Percentiles rank a stretch among this genome's conserved stretches.
Conservation (phyloP, 768 basidiomycete genomes). For the Boletales sp. region DNA sequence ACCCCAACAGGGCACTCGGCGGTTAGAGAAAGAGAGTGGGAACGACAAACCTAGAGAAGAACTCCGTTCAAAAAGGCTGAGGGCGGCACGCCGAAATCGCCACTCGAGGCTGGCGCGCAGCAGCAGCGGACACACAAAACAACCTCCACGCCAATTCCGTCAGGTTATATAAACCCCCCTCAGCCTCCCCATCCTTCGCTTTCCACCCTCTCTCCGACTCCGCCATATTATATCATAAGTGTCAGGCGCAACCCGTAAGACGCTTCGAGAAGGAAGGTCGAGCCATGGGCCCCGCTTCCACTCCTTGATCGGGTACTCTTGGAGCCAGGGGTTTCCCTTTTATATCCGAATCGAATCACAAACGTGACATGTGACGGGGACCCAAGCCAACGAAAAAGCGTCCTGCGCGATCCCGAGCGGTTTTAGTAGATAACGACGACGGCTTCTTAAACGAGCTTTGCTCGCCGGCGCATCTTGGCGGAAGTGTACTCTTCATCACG, state of each 20-base stretch:
- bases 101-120: not conserved
- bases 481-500: too few relatives aligned
- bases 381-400: too few relatives aligned
- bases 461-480: too few relatives aligned
- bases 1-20: not conserved
- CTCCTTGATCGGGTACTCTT: not conserved
- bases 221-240: conserved; percentile 4
- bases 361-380: too few relatives aligned
- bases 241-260: conserved; percentile 11
- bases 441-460: too few relatives aligned
- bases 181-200: not conserved
- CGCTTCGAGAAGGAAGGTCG: conserved; percentile 11
- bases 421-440: too few relatives aligned
- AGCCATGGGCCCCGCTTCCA: not conserved
- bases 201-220: conserved; percentile 23
- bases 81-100: not conserved
- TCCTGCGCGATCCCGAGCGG: too few relatives aligned
- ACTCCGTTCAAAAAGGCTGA: not conserved
- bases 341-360: not conserved
- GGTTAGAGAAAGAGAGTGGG: not conserved
- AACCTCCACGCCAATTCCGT: conserved; percentile 4
- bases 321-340: not conserved
- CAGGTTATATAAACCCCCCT: conserved; percentile 18
- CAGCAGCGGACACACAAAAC: not conserved
- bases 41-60: too few relatives aligned